Conservation (phyloP, 1,284 basidiomycete genomes). For the Microbotryum intermedium region DNA sequence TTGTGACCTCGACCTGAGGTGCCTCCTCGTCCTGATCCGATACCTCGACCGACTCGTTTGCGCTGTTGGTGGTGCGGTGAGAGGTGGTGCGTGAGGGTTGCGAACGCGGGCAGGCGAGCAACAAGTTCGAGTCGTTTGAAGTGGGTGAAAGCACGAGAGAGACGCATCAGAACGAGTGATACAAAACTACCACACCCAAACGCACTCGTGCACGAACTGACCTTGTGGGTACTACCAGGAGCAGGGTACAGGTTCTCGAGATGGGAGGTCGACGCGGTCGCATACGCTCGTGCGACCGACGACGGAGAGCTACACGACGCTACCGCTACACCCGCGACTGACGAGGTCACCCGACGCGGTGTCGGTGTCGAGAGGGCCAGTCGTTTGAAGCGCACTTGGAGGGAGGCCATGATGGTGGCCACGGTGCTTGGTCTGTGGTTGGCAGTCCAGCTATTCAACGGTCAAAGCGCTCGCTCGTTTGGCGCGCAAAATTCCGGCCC, state of each 20-base stretch:
- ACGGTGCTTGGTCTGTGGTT: no score
- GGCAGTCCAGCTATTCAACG: no score
- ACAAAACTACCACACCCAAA: no score
- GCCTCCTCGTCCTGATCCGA: constrained; percentile 79
- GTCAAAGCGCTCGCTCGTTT: no score
- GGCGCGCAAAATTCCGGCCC: no score
- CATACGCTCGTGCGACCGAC: constrained; percentile 2
- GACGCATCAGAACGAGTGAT: no score
- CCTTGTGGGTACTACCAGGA: constrained; percentile 24
- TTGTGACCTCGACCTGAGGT: constrained; percentile 92
- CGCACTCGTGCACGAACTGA: neutral
- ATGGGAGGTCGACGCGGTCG: constrained; percentile 9
- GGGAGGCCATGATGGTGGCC: neutral
- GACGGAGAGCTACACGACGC: no score
- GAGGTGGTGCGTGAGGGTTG: neutral
- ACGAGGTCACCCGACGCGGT: no score
- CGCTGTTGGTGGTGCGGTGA: constrained; percentile 44
- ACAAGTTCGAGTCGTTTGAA: neutral
- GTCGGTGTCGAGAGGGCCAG: no score
- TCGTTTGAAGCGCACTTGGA: neutral
- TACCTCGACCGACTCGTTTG: constrained; percentile 89
- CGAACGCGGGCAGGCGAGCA: neutral
- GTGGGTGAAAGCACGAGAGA: neutral
- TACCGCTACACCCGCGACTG: no score
- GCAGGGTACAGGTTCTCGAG: constrained; percentile 25